phyloP scores from a whole-genome alignment of 495 filamentous ascomycete species.

The Penicillium parvum region DNA sequence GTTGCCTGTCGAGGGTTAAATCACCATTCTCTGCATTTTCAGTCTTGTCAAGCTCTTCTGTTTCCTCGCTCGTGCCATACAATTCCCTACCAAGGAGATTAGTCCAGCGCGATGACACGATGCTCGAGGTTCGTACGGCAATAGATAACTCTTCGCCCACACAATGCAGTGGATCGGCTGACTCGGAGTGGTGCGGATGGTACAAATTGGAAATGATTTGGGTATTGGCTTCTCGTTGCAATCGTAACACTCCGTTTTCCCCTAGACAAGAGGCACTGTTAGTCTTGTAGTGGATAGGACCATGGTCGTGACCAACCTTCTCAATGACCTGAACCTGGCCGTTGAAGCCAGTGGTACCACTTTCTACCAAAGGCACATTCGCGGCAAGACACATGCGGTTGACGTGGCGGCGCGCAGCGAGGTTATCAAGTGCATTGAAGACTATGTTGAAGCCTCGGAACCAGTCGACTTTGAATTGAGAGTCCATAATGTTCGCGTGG shows the following conservation, averaged over 20 bases:
- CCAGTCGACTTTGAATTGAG: slow-evolving; percentile 87
- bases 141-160: slow-evolving; percentile 96
- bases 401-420: slow-evolving; percentile 90
- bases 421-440: slow-evolving; percentile 96
- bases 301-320: slow-evolving; percentile 56
- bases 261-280: too few species aligned
- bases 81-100: slow-evolving; percentile 57
- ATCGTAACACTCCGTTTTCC: slow-evolving; percentile 94
- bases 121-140: slow-evolving; percentile 51
- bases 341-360: slow-evolving; percentile 96
- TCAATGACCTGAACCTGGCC: slow-evolving; percentile 96
- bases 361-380: slow-evolving; percentile 87
- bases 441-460: slow-evolving; percentile 79
- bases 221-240: slow-evolving; percentile 84
- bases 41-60: slow-evolving; percentile 63
- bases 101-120: slow-evolving; percentile 1
- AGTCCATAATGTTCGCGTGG: slow-evolving; percentile 93
- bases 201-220: slow-evolving; percentile 91
- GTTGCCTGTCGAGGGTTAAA: slow-evolving; percentile 5
- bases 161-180: slow-evolving; percentile 99
- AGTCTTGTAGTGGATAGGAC: too few species aligned
- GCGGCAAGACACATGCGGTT: slow-evolving; percentile 97
- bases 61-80: slow-evolving; percentile 87
- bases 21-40: slow-evolving; percentile 76
- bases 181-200: slow-evolving; percentile 88